Base-by-base conservation (phyloP, 257 asterid species). In the Oldenlandia corymbosa region DNA sequence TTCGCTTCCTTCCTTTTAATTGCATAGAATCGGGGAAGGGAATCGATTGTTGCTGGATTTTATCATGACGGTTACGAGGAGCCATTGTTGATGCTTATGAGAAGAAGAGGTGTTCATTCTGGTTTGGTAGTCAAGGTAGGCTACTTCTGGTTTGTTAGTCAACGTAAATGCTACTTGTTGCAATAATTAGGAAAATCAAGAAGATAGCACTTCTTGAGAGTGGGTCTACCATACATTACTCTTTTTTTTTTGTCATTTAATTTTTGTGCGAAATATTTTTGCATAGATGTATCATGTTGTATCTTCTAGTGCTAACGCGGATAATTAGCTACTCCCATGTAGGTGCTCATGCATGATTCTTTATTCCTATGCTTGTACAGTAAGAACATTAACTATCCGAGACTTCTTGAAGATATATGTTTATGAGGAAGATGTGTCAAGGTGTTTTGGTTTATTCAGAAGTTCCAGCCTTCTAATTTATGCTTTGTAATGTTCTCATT, bases 51-150 rank as follows among this genome's bases (percentile, higher is more conserved):
- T 68, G 81, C 99, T 65, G 97, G 99, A 66, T 92, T 92, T 72
- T 92, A 92, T 82, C 97, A 92, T 43, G 90, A 66, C 75, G 99
- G 99, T 37, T 92, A 87, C 48, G 99, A 89, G 80, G 99, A 92
- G 67, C 87, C 99, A 42, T 80, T 92, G 68, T 71, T 92, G 67
- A 92, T 92, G 99, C 91, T 92, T 69, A 89, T 92, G 99, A 84
- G 99, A 71, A 85, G 99, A 81, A 80, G 99, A 81, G 97, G 95
- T 60, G 80, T 89, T 70, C 96, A 92, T 71, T 84, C 99, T 7
- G 99, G 95, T 67, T 85, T 92, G 77, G 99, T 92, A 67, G 91
- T 92, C 65, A 92, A 92, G 95, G 99, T 92, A 77, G 37, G 60
- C 31, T n/a, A n/a, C n/a, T n/a, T n/a, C 99, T 7, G 99, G 95